Percentiles rank a stretch among this genome's conserved stretches.
Conservation (phyloP, 2,329 filamentous ascomycete species). For the Aspergillus sp. region DNA sequence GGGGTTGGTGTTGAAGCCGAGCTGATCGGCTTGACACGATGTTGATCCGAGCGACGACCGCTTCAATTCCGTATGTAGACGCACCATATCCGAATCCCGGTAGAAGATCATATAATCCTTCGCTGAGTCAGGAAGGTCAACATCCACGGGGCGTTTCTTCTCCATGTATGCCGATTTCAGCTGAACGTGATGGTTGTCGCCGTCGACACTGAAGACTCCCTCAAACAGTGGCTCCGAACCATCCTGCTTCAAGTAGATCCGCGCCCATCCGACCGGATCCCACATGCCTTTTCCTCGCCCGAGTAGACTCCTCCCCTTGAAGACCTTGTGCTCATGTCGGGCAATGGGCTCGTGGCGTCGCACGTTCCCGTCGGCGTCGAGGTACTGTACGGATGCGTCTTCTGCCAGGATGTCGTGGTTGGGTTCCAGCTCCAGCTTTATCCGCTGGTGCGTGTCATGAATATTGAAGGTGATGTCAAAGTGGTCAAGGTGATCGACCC, state of each 20-base stretch:
- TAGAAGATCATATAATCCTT: conserved; percentile 87
- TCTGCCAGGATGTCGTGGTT: conserved; percentile 87
- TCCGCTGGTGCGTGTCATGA: conserved; percentile 64
- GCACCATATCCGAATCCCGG: conserved; percentile 80
- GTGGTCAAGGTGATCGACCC: conserved; percentile 74
- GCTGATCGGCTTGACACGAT: conserved; percentile 71
- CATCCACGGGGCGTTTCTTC: conserved; percentile 72
- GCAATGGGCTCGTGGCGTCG: conserved; percentile 67
- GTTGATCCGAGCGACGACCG: conserved; percentile 52
- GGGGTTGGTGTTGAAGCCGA: conserved; percentile 75
- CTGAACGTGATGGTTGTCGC: conserved; percentile 85
- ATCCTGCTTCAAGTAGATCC: conserved; percentile 75
- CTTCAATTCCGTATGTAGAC: conserved; percentile 63
- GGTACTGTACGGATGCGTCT: conserved; percentile 70
- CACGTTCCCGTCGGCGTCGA: conserved; percentile 71
- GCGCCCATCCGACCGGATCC: conserved; percentile 82
- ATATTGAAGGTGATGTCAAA: conserved; percentile 86
- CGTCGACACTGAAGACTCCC: conserved; percentile 78
- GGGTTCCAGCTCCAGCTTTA: conserved; percentile 81
- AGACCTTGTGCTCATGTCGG: conserved; percentile 76
- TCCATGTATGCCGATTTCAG: conserved; percentile 71
- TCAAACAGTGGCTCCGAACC: conserved; percentile 81
- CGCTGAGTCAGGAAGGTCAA: conserved; percentile 56
- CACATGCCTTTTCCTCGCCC: conserved; percentile 66
- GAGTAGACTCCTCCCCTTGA: conserved; percentile 75